Evolutionary conservation across 2,329 filamentous ascomycete genomes (phyloP).

Genomic region (Venturia aucupariae): DNA sequence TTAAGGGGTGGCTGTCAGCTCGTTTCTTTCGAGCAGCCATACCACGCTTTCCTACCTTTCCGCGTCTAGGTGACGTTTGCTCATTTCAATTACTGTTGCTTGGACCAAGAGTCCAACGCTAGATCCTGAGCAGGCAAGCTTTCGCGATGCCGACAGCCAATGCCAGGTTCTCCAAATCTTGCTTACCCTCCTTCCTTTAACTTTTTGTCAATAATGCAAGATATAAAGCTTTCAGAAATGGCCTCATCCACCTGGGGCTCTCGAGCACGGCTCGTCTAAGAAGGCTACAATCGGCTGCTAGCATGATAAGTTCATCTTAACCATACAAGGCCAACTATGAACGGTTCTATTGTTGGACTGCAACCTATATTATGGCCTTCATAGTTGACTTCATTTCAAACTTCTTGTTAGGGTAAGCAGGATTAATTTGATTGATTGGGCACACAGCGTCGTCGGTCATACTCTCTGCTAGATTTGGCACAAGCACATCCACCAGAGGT

Average conservation of each 20-base stretch:
- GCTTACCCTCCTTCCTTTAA: background rate
- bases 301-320: constrained; percentile 6
- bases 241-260: background rate
- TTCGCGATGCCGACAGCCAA: background rate
- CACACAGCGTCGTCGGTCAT: background rate
- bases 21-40: background rate
- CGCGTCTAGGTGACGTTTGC: background rate
- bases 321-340: constrained; percentile 1
- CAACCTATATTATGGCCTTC: background rate
- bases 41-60: background rate
- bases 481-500: background rate
- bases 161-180: background rate
- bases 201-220: background rate
- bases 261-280: background rate
- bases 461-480: background rate
- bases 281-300: background rate
- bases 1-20: background rate
- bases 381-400: constrained; percentile 8
- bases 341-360: constrained; percentile 7
- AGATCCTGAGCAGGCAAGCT: background rate
- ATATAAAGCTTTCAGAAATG: background rate
- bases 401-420: background rate
- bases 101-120: background rate
- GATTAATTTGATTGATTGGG: background rate
- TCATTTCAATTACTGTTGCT: background rate